Percentiles rank a stretch among this genome's conserved stretches.
Evolutionary conservation across 345 rosid species (phyloP).

Genomic region (Dipteronia dyeriana): DNA sequence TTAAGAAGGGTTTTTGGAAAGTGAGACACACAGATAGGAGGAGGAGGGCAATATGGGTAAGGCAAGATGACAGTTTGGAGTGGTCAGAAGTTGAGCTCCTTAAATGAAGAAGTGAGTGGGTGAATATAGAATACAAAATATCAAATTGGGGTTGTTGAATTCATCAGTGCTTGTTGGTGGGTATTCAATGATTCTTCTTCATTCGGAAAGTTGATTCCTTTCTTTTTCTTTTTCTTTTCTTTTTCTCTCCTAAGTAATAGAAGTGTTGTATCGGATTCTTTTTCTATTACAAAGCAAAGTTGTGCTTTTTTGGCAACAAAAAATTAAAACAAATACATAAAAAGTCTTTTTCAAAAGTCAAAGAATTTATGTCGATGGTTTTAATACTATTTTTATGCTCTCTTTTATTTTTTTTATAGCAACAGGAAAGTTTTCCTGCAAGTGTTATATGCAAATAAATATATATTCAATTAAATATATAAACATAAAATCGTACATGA

Average conservation of each 20-base stretch:
- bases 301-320: background rate
- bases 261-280: constrained; percentile 6
- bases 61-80: constrained; percentile 25
- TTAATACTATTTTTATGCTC: background rate
- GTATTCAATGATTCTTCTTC: constrained; percentile 52
- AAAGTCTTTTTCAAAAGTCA: background rate
- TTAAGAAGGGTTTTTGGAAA: background rate
- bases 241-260: constrained; percentile 5
- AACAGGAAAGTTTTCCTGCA: background rate
- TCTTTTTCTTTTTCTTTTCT: background rate
- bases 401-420: background rate
- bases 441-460: too few relatives aligned
- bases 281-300: background rate
- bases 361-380: background rate
- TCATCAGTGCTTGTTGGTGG: constrained; percentile 33
- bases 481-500: too few relatives aligned
- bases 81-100: constrained; percentile 31
- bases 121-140: constrained; percentile 4
- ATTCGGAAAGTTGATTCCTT: constrained; percentile 19
- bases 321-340: background rate
- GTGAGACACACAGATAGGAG: background rate
- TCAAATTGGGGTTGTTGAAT: constrained; percentile 28
- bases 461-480: too few relatives aligned
- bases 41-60: constrained; percentile 13
- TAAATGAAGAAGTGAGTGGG: constrained; percentile 34